Evolutionary conservation across 2,329 filamentous ascomycete genomes (phyloP).

Genomic region (Neopestalotiopsis sp.): DNA sequence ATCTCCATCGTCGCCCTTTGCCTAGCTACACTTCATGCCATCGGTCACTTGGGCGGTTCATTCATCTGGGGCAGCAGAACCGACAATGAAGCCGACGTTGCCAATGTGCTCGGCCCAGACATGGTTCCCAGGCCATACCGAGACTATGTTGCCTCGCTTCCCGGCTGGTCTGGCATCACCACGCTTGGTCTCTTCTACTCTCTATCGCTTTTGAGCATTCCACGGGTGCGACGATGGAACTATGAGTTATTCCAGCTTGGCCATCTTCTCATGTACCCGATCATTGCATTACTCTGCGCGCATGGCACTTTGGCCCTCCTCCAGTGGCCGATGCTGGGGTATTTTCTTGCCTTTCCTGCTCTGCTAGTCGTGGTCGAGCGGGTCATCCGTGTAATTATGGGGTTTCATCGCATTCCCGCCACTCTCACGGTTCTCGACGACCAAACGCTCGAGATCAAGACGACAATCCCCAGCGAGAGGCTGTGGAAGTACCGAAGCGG

Average conservation of each 20-base stretch:
- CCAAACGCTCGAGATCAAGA: constrained; percentile 57
- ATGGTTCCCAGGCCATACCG: constrained; percentile 49
- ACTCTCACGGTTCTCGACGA: constrained; percentile 54
- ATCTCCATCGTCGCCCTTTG: constrained; percentile 56
- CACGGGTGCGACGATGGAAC: constrained; percentile 54
- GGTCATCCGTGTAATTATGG: constrained; percentile 47
- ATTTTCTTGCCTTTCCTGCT: constrained; percentile 60
- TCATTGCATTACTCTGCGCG: constrained; percentile 60
- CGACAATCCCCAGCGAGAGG: constrained; percentile 51
- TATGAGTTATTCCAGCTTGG: constrained; percentile 64
- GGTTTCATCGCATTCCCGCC: constrained; percentile 55
- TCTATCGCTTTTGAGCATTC: constrained; percentile 54
- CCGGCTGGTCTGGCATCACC: constrained; percentile 57
- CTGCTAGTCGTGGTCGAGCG: constrained; percentile 57
- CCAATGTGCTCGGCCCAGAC: constrained; percentile 48
- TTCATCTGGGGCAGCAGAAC: constrained; percentile 56
- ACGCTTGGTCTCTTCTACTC: constrained; percentile 56
- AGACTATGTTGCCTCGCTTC: constrained; percentile 51
- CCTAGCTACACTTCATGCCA: constrained; percentile 58
- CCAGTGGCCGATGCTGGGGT: constrained; percentile 62
- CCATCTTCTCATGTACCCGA: constrained; percentile 63
- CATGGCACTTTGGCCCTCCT: constrained; percentile 58
- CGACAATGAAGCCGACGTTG: constrained; percentile 50
- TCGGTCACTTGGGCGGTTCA: constrained; percentile 59
- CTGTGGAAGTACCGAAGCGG: constrained; percentile 62